Evolutionary conservation across 805 yeast genomes (phyloP).

Genomic region (Isabelozyma pseudorhagii): DNA sequence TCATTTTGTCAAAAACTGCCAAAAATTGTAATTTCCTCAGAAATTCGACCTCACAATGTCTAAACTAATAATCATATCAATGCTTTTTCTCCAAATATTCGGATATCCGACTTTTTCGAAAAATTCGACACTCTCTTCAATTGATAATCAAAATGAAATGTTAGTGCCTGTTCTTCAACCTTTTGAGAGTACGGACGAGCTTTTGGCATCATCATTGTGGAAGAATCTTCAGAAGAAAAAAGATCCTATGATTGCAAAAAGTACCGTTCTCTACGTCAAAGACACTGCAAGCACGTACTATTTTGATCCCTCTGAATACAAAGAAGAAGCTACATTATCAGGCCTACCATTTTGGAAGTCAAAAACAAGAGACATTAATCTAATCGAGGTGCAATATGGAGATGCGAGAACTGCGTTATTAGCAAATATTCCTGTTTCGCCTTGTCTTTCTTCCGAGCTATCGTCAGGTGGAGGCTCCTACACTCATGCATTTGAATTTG

Average conservation of each 20-base stretch:
- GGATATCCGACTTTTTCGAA: too few relatives aligned
- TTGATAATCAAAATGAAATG: too few relatives aligned
- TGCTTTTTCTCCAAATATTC: too few relatives aligned
- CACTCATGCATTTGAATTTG: conserved; percentile 10
- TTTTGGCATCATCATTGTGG: conserved; percentile 5
- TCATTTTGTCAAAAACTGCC: too few relatives aligned
- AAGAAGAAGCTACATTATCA: not conserved
- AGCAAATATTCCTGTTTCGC: conserved; percentile 12
- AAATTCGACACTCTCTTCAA: too few relatives aligned
- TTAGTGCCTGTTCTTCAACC: not conserved
- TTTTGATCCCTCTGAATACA: conserved; percentile 2
- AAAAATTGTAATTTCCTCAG: too few relatives aligned
- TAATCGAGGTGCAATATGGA: conserved; percentile 18
- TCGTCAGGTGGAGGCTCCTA: conserved; percentile 14
- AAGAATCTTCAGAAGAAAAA: conserved; percentile 2
- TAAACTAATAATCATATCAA: too few relatives aligned
- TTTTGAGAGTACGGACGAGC: conserved; percentile 1
- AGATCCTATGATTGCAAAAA: conserved; percentile 4
- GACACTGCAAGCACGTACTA: conserved; percentile 4
- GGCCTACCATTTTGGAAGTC: not conserved
- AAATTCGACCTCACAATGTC: too few relatives aligned
- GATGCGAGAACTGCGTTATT: not conserved
- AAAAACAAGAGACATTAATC: conserved; percentile 7
- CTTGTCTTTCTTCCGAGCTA: conserved; percentile 12
- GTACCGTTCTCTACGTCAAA: conserved; percentile 4